These are phyloP conservation scores for Byssoonygena ceratinophila DNA, from an alignment of 2,329 filamentous ascomycete genomes.

Conservation along the genomic window DNA sequence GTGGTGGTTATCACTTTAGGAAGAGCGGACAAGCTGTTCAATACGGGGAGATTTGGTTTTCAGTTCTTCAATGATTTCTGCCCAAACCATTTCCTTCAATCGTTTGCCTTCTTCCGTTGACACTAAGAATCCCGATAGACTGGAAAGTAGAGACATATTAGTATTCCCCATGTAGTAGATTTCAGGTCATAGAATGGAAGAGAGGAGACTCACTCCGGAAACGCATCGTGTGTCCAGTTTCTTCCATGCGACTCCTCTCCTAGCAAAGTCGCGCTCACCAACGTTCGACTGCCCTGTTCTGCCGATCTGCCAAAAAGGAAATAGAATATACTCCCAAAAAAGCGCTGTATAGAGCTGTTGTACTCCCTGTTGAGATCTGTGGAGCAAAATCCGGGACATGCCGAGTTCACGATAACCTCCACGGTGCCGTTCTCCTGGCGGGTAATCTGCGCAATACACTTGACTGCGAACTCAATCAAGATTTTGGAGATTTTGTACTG, in stretches of 20 bases:
- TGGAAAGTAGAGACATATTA: background rate
- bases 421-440: constrained; percentile 27
- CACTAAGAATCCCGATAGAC: constrained; percentile 11
- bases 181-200: background rate
- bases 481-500: constrained; percentile 38
- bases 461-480: constrained; percentile 34
- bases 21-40: background rate
- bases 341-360: constrained; percentile 27
- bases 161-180: background rate
- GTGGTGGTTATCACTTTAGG: background rate
- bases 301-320: constrained; percentile 34
- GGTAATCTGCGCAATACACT: constrained; percentile 27
- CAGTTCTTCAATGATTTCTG: constrained; percentile 13
- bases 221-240: constrained; percentile 32
- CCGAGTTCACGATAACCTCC: constrained; percentile 36
- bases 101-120: constrained; percentile 7
- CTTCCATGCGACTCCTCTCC: constrained; percentile 36
- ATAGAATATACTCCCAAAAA: constrained; percentile 28
- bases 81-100: constrained; percentile 11
- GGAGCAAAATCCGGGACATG: constrained; percentile 37
- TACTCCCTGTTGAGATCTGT: constrained; percentile 36
- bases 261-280: constrained; percentile 35
- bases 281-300: constrained; percentile 36
- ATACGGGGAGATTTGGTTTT: constrained; percentile 6
- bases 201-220: constrained; percentile 12